These are phyloP conservation scores for Trametes polyzona DNA, from an alignment of 1,284 basidiomycete species.

Conservation along the genomic window DNA sequence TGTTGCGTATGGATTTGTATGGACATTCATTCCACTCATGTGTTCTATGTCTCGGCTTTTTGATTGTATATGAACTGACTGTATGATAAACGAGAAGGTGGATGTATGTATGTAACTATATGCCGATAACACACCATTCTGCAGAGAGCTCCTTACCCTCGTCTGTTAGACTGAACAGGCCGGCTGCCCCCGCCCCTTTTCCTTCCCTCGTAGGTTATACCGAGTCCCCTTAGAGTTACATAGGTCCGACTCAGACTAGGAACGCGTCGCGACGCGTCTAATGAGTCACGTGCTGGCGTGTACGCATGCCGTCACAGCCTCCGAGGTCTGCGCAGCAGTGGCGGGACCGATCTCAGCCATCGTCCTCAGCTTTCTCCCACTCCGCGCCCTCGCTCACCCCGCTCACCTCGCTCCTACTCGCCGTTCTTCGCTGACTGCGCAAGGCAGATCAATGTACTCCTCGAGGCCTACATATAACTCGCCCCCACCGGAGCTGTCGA, in stretches of 20 bases:
- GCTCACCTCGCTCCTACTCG: background rate
- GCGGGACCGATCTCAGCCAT: background rate
- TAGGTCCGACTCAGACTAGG: too few relatives aligned
- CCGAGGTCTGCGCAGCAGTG: background rate
- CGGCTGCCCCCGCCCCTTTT: too few relatives aligned
- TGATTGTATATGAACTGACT: background rate
- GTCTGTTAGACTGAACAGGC: too few relatives aligned
- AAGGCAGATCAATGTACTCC: constrained; percentile 37
- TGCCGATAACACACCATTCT: background rate
- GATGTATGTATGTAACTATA: constrained; percentile 14
- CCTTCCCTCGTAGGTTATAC: too few relatives aligned
- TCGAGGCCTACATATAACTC: constrained; percentile 31
- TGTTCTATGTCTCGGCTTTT: background rate
- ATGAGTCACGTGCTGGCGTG: constrained; percentile 19
- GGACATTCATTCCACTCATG: background rate
- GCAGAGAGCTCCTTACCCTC: too few relatives aligned
- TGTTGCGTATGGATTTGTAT: background rate
- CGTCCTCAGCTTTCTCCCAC: background rate
- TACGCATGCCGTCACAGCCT: background rate
- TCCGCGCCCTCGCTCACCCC: background rate
- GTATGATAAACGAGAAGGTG: constrained; percentile 8
- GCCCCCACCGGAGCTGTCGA: constrained; percentile 40
- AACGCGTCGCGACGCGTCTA: constrained; percentile 14
- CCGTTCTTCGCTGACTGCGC: too few relatives aligned
- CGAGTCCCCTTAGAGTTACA: too few relatives aligned